Evolutionary conservation across 2,329 filamentous ascomycete genomes (phyloP), one percentile per base, ranked within the genome.

Genomic region (Pleoardoris graminearum): DNA sequence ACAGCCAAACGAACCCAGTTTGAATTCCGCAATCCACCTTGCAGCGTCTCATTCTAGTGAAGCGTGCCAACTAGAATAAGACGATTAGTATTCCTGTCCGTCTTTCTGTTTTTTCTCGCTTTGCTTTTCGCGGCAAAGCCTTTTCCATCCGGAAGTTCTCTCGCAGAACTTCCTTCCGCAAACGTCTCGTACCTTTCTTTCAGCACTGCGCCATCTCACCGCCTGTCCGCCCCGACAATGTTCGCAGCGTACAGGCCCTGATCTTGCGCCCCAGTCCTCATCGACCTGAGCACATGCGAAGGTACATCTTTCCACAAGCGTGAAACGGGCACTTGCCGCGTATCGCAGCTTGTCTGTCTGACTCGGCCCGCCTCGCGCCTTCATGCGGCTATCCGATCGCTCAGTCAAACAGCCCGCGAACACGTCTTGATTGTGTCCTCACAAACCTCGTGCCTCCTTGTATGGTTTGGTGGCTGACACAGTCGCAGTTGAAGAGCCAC

Each of bases 341-440:
- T 61, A 59, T 59, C 45, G 48, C 50, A 38, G 55, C 48, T 50
- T 64, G 57, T 63, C 62, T 67, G 66, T 65, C 63, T 68, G 68
- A 71, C 67, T 69, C 65, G 66, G 65, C 48, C 51, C 59, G 59
- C 64, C 57, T 68, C 55, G 60, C 61, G 66, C 61, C 53, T 68
- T 65, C 57, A 62, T 68, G 66, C 64, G 48, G 61, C 50, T 60
- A 58, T 54, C 62, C 62, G 65, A 59, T 46, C 51, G 56, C 51
- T 57, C 58, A 62, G 65, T 70, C 69, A 72, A 72, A 71, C 70
- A 63, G 46, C 58, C 58, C 54, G 57, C 57, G 64, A 66, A 72
- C 70, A 72, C 71, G 68, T 72, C 66, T 65, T 61, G 65, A 66
- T 68, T 72, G 69, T 68, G 68, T 70, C 61, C 64, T 64, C 58